These are phyloP conservation scores for Fusarium sp. DNA, from an alignment of 2,329 filamentous ascomycete genomes.

Conservation along the genomic window DNA sequence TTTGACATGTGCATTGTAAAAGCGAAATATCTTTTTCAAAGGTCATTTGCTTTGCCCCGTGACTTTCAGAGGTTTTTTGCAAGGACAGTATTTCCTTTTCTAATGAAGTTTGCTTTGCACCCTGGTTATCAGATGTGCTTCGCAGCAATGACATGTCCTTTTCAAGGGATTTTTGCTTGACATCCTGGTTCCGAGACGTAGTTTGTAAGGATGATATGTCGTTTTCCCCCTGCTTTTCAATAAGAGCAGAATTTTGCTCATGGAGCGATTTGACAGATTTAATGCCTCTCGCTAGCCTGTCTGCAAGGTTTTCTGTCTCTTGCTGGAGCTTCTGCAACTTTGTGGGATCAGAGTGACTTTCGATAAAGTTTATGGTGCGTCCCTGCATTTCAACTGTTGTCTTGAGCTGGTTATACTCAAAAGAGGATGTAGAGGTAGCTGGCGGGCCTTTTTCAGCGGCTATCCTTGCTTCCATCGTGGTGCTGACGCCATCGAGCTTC, in stretches of 20 bases:
- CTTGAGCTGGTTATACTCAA: background rate
- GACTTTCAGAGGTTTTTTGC: background rate
- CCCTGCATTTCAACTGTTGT: constrained; percentile 6
- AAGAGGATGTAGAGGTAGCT: background rate
- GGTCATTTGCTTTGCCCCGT: constrained; percentile 4
- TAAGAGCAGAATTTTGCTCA: background rate
- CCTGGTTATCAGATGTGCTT: background rate
- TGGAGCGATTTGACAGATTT: background rate
- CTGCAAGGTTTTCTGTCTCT: background rate
- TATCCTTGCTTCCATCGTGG: background rate
- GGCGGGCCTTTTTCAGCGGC: background rate
- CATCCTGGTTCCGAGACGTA: background rate
- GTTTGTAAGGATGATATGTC: background rate
- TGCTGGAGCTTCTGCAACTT: constrained; percentile 3
- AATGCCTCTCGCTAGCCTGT: background rate
- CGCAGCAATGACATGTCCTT: background rate
- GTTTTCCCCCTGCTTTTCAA: constrained; percentile 2
- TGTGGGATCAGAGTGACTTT: background rate
- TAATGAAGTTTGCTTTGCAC: constrained; percentile 8
- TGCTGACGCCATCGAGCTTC: constrained; percentile 35
- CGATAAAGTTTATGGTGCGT: constrained; percentile 1
- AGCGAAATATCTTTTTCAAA: background rate
- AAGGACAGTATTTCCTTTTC: background rate
- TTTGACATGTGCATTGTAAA: background rate
- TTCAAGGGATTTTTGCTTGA: background rate